Base-by-base conservation (phyloP, 306 rosid genomes). In the Glycyrrhiza uralensis region DNA sequence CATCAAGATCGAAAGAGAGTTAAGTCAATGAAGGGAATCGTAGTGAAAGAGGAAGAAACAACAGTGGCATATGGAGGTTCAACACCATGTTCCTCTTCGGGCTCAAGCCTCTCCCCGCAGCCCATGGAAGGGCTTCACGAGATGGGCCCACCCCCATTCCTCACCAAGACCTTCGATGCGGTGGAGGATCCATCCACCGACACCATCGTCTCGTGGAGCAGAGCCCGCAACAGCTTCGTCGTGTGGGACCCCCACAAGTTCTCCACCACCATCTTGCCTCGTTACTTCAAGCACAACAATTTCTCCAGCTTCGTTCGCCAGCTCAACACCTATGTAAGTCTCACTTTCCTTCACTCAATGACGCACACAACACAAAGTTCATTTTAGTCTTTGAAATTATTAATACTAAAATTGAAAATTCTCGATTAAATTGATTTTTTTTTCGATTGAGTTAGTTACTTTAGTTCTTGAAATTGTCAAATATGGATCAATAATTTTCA, bases 251-350 rank as follows among this genome's bases (percentile, higher is more conserved):
- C 89, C 60, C 76, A 79, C 52, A 75, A 72, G 42, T 89, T 95
- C 83, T 91, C 97, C 24, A 75, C 80, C 19, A n/a, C 79, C 2
- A 75, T 95, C 66, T 87, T 95, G 8, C 97, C 99, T 79, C 93
- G 96, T 3, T 88, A 88, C 87, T 95, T 95, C 79, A 95, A 95
- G 71, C 99, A 95, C 81, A 30, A 73, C 4, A 95, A 91, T 60
- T 95, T 95, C 87, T 95, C 99, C 13, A 95, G 99, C 81, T 95
- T 95, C 88, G 76, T 95, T 61, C 97, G 99, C 22, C 99, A 95
- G 75, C 99, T 95, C 75, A 95, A 95, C 56, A 91, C 99, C 1
- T 95, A 95, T 70, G 99, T 95, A 83, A 88, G 96, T n/a, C n/a
- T n/a, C n/a, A n/a, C n/a, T 83, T 26, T 4, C 4, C 29, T 26